phyloP scores from a whole-genome alignment of 2,329 filamentous ascomycete genomes.

The Verticillium alfalfae region DNA sequence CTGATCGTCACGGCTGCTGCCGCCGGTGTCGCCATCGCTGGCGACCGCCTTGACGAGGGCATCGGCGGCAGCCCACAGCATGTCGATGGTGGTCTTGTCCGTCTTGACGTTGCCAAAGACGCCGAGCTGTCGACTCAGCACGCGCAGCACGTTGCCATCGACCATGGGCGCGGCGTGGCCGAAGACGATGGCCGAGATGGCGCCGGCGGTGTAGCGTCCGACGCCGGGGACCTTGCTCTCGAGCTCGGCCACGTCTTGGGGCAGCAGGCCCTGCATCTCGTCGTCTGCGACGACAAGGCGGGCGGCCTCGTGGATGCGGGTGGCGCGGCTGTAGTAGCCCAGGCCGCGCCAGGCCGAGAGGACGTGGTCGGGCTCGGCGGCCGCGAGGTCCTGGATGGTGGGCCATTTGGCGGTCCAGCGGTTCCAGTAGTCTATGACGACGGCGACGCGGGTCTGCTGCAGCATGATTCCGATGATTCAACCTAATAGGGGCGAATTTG shows the following conservation, averaged over 20 bases:
- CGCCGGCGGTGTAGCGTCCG: constrained; percentile 57
- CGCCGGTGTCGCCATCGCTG: constrained; percentile 20
- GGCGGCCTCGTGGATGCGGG: constrained; percentile 52
- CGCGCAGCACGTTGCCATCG: constrained; percentile 58
- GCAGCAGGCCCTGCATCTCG: constrained; percentile 40
- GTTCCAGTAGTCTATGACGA: constrained; percentile 59
- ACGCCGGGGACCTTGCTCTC: constrained; percentile 52
- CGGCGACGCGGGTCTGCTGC: constrained; percentile 59
- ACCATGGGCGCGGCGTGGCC: constrained; percentile 55
- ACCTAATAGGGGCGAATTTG: constrained; percentile 57
- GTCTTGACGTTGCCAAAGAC: constrained; percentile 51
- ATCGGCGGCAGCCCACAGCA: constrained; percentile 54
- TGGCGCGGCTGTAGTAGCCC: constrained; percentile 61
- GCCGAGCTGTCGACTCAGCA: constrained; percentile 55
- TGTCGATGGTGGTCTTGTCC: constrained; percentile 44
- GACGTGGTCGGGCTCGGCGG: constrained; percentile 49
- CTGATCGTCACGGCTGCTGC: constrained; percentile 10
- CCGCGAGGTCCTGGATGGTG: constrained; percentile 49
- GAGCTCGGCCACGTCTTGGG: constrained; percentile 36
- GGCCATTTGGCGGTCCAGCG: constrained; percentile 58
- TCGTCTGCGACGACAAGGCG: constrained; percentile 39
- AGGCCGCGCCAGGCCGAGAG: constrained; percentile 54
- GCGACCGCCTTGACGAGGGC: constrained; percentile 48
- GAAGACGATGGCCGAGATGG: constrained; percentile 58
- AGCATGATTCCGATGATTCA: constrained; percentile 66